Evolutionary conservation across 2,329 filamentous ascomycete species (phyloP), one percentile per base, ranked within the genome.

Genomic region (Tolypocladium amazonense): DNA sequence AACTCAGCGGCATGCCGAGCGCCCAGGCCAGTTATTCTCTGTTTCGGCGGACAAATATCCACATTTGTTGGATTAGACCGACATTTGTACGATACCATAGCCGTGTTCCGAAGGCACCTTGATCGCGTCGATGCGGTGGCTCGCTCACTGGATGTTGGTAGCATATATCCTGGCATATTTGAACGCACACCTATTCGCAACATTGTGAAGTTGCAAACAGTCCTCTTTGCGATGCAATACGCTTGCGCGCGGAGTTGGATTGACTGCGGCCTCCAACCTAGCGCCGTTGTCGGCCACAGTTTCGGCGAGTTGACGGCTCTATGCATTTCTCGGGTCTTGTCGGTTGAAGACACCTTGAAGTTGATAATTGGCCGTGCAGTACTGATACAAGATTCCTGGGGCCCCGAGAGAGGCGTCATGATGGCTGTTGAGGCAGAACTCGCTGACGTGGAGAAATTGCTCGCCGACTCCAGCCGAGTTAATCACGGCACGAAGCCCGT

Each of bases 231-330:
- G 3, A 61, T 75, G 5, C 73, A 78, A 63, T 76, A 75, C 56
- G 61, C 75, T 1, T 70, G 56, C 12, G 72, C 73, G 0, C 63
- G 61, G 58, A 60, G 59, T 33, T 76, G 74, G 75, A 71, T 76
- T 0, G 72, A 75, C 55, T 69, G 64, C 15, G 74, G 76, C 1
- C 5, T 66, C 8, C 14, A 62, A 37, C 47, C 59, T 2, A 55
- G 33, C 4, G 59, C 62, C 9, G 8, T 67, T 0, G 68, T 77
- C 0, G 76, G 76, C 3, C 75, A 78, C 61, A 75, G 71, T 60
- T 75, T 77, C 30, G 77, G 77, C 3, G 71, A 79, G 64, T 65
- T 79, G 6, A 72, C 72, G 0, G 75, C 75, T 0, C 65, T 77
- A 0, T 74, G 72, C 58, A 60, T 78, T 0, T 65, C 73, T 0